Base-by-base conservation (phyloP, 306 rosid genomes). In the Hippophae gyantsensis region DNA sequence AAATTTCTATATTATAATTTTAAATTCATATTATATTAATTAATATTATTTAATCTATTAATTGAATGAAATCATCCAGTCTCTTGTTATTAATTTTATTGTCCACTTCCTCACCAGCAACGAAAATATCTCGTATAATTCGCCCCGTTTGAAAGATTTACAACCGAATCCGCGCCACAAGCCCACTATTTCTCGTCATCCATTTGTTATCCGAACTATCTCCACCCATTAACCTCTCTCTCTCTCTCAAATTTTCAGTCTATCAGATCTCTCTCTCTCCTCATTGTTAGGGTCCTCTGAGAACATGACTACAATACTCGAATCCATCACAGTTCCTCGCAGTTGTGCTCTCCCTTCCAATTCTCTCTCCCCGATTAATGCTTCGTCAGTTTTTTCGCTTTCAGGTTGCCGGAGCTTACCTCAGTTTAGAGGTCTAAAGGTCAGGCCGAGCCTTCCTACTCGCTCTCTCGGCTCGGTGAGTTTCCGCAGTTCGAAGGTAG, bases 221-320 rank as follows among this genome's bases (percentile, higher is more conserved):
- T 58, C 54, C 52, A 43, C 53, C 54, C 71, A 13, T 13, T 41
- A 47, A 46, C n/a, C 6, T 6, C 27, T 10, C 53, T 9, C 25
- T 43, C 27, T 44, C 49, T 41, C 63, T 59, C 59, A 14, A 51
- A 13, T 62, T 11, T 62, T 38, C 48, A 7, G 5, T 27, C 26
- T 9, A 43, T 1, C 7, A 11, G 41, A 18, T 11, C 27, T 41
- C 5, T 7, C 7, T n/a, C 48, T 64, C 25, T 49, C 8, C 25
- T 13, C 23, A 68, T 73, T 74, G 80, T 72, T 43, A 56, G 68
- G 14, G 79, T 77, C 73, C 71, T 75, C 81, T 69, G 60, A 81
- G 67, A 44, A 77, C 23, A 92, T 92, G 99, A 90, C 96, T 42
- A 74, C 86, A 56, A 56, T 79, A 23, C 82, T 85, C 68, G 81